Evolutionary conservation across 75 land plant genomes (phyloP), one percentile per base, ranked within the genome.

Genomic region (Larix kaempferi): DNA sequence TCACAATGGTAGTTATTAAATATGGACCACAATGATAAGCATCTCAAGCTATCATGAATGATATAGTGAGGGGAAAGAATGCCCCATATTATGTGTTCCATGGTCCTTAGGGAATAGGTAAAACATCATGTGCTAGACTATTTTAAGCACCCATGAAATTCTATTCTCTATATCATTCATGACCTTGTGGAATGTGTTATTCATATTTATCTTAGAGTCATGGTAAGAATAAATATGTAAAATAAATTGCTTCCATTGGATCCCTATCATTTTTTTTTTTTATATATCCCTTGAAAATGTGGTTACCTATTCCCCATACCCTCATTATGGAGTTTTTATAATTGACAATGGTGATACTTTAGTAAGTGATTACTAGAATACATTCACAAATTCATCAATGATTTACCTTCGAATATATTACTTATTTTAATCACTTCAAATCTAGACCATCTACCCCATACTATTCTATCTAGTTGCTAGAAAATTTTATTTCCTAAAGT

Each of bases 61-160:
- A 95, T 62, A 75, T 91, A 44, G 12, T 75, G 65, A 88, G 75
- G 56, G 91, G 81, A 74, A 91, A 87, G 73, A 82, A 94, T 69
- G 91, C 95, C 16, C 85, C 88, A 54, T 62, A 94, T 25, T 98
- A 95, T 78, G 83, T 98, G 39, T 98, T 98, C 80, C 85, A 95
- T 83, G 99, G 99, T 12, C 98, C 98, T 80, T 95, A 89, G 57
- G 99, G 99, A 21, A 95, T 94, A 55, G 99, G 99, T 6, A 98
- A 94, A 80, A 94, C 94, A 13, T 86, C 98, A 0, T 85, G 92
- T 82, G 99, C 98, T 49, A 85, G 94, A 4, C 83, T 98, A 35
- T 93, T 98, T 91, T 94, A 98, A 11, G 82, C 89, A 67, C 94
- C 91, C 6, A 74, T 98, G 76, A 94, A 89, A 79, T 98, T 98